Evolutionary conservation across 257 asterid species (phyloP), one percentile per base, ranked within the genome.

Genomic region (Plantago elongata): DNA sequence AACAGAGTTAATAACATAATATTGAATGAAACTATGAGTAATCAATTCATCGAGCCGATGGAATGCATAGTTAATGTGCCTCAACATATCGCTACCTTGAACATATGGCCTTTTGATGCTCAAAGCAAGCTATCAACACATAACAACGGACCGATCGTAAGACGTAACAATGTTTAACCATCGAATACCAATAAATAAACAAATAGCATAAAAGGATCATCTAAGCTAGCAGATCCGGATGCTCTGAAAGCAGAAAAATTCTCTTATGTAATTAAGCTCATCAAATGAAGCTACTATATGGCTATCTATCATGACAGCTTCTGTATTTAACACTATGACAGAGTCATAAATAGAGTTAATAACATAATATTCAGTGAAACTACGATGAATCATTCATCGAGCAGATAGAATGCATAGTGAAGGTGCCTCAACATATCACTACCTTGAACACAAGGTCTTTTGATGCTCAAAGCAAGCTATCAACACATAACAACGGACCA

Each of bases 211-310:
- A 9, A 51, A 18, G 12, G 8, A 9, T 3, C 9, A 51, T 16
- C n/a, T 51, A 51, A 2, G 57, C n/a, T n/a, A n/a, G n/a, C n/a
- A n/a, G n/a, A n/a, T n/a, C n/a, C n/a, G n/a, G 7, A 14, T 46
- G 16, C 43, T 69, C 82, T 71, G 42, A 42, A 52, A 64, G 11
- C 45, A 64, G 52, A 14, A 51, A 13, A 64, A 52, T 17, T 9
- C 6, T 3, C 7, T n/a, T 3, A 9, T 12, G 12, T 49, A 3
- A 38, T 22, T 30, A 0, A 60, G 8, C 45, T 13, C 44, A 11
- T 45, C 22, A 30, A 37, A 13, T 6, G 22, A 57, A 37, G 29
- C 13, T 9, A 42, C 13, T 30, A 11, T 5, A 18, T 57, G 44
- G 42, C 15, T 3, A 54, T 12, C 8, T 11, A 18, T 18, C 43